Conservation (phyloP, 768 basidiomycete genomes). For the Suillus fuscotomentosus region DNA sequence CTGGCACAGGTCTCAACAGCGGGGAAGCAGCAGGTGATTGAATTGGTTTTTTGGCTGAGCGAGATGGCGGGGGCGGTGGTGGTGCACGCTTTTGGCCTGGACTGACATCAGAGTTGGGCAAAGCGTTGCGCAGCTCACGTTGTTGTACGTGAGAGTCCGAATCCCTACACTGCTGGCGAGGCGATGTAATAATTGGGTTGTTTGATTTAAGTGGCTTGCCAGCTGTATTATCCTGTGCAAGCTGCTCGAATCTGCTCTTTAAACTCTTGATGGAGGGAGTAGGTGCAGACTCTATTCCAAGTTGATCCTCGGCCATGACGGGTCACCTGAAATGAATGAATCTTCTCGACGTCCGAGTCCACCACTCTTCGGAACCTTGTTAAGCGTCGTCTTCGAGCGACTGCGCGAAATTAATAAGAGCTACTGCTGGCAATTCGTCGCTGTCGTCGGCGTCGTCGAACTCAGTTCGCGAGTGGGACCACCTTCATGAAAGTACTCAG, state of each 20-base stretch:
- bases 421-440: neutral
- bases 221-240: slow-evolving; percentile 44
- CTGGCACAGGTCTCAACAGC: slow-evolving; percentile 50
- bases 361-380: neutral
- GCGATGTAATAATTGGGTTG: slow-evolving; percentile 7
- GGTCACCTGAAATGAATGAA: neutral
- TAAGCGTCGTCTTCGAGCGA: neutral
- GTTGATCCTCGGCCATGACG: slow-evolving; percentile 6
- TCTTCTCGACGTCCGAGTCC: neutral
- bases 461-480: neutral
- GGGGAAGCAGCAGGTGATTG: slow-evolving; percentile 46
- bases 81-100: slow-evolving; percentile 47
- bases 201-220: slow-evolving; percentile 8
- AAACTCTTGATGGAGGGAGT: slow-evolving; percentile 67
- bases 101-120: slow-evolving; percentile 57
- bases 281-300: slow-evolving; percentile 51
- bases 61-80: slow-evolving; percentile 57
- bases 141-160: slow-evolving; percentile 12
- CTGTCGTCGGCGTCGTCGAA: neutral
- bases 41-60: slow-evolving; percentile 30
- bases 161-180: neutral
- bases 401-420: neutral
- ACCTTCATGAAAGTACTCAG: neutral
- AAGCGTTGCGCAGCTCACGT: slow-evolving; percentile 42
- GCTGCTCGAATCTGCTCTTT: slow-evolving; percentile 68